Base-by-base conservation (phyloP, 2,329 filamentous ascomycete species). In the Aspergillus sclerotialis region DNA sequence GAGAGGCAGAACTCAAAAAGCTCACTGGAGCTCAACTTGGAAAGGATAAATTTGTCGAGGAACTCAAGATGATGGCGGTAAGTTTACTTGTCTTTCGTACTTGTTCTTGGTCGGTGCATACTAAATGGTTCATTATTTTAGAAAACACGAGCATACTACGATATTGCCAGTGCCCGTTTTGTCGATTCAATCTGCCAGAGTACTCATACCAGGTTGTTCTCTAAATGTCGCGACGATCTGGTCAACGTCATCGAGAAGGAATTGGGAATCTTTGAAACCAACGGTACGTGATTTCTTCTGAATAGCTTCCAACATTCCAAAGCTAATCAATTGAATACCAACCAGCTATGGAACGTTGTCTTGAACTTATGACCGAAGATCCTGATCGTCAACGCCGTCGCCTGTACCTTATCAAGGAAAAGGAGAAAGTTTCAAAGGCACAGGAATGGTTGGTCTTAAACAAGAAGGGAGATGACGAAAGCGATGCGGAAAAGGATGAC, bases 1-100 rank as follows among this genome's bases (percentile, higher is more conserved):
- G 44, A 4, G 44, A 48, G 11, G 28, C 25, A 0, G 52, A 53
- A 17, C 39, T 35, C n/a, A 52, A 42, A 16, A 56, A 50, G 14
- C 24, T 61, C 4, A 50, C 44, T 0, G 35, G 43, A 4, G 36
- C 37, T 1, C 50, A 56, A 2, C 44, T 65, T 3, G 55, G 52
- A 0, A 40, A 52, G 0, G 64, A 68, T 33, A 35, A 33, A 0
- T 67, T 56, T 24, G 19, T 37, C 0, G 53, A 57, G 7, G 64
- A 68, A 32, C 32, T 68, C 1, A 53, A 58, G 7, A 63, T 65
- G 46, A 62, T 67, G 54, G 60, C 62, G 1, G 64, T 67, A 50
- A 43, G 60, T 49, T 19, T 33, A 7, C 8, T 30, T 7, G n/a
- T n/a, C n/a, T n/a, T n/a, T n/a, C n/a, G n/a, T n/a, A n/a, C n/a